Conservation (phyloP, 2,329 filamentous ascomycete species). For the Gnomoniopsis sp. region DNA sequence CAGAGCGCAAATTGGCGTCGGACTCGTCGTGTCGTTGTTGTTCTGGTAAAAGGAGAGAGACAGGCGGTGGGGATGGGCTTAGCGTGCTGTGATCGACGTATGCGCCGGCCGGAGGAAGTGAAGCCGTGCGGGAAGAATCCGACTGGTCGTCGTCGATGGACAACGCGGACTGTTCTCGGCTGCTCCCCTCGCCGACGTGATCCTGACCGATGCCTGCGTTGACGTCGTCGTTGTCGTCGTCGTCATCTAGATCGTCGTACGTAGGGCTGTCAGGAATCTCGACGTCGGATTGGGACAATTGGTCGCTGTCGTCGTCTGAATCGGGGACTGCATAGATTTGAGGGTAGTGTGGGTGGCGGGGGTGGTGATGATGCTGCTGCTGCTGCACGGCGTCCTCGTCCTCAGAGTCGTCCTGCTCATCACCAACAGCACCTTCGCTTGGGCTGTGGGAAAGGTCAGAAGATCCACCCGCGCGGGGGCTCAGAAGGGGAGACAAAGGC, state of each 20-base stretch:
- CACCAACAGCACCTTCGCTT: not conserved
- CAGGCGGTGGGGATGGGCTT: not conserved
- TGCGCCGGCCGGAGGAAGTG: not conserved
- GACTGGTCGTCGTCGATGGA: not conserved
- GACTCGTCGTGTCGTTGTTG: not conserved
- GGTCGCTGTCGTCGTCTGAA: not conserved
- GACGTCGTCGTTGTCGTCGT: too few species aligned
- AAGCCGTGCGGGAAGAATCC: not conserved
- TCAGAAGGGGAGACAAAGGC: not conserved
- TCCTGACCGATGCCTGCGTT: not conserved
- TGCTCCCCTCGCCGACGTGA: not conserved
- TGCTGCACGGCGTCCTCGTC: not conserved
- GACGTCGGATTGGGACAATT: not conserved
- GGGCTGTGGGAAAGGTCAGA: not conserved
- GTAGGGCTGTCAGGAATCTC: not conserved
- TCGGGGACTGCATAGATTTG: not conserved
- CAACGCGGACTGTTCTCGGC: not conserved
- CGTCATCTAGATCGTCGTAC: not conserved
- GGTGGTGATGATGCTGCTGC: too few species aligned
- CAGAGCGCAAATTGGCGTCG: not conserved
- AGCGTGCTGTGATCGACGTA: not conserved
- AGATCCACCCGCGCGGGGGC: not conserved
- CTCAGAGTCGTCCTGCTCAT: not conserved
- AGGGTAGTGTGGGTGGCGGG: not conserved
- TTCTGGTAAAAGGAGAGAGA: too few species aligned